Base-by-base conservation (phyloP, 1,284 basidiomycete species). In the Moesziomyces aphidis region DNA sequence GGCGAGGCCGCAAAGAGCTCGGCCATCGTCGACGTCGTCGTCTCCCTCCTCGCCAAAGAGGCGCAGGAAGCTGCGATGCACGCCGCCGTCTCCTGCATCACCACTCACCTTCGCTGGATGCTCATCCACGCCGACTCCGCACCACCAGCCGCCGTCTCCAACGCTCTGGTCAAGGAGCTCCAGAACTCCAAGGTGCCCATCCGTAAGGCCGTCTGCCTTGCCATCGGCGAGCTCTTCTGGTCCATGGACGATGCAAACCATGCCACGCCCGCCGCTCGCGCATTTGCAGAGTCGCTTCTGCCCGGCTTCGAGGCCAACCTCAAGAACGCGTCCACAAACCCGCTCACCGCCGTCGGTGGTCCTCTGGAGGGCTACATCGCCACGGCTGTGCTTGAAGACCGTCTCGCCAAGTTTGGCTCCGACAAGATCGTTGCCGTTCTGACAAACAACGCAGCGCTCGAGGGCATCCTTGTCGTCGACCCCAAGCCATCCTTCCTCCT, bases 401-500 rank as follows among this genome's bases (percentile, higher is more conserved):
- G 74, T 36, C 60, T 77, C 39, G 46, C 63, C 22, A 11, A 19
- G 28, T 66, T 74, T 49, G 67, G 57, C 15, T 64, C 65, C 19
- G 59, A 62, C 51, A 81, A 81, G 59, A 67, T 75, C 42, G 51
- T 64, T n/a, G 39, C 42, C 21, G 51, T 64, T 9, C 26, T 73
- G n/a, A 47, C 56, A 36, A 70, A 73, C 26, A 72, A 76, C 23
- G 73, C 68, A 19, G 64, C 61, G 8, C 53, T 78, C 23, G 61
- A 76, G 24, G 61, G 61, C 22, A 68, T 83, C 19, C 47, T 79
- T 15, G 60, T 66, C 10, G 56, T 65, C 28, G 60, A 61, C 10
- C 69, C 76, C 23, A 84, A 83, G 61, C 77, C 79, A 21, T 82
- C 82, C 47, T 84, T 84, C 70, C 75, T 84, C 13, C 63, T 84